A percentile compares a stretch with the other conserved stretches of the same genome.
phyloP scores from a whole-genome alignment of 148 eudicot genomes.

The Amaranthus palmeri region DNA sequence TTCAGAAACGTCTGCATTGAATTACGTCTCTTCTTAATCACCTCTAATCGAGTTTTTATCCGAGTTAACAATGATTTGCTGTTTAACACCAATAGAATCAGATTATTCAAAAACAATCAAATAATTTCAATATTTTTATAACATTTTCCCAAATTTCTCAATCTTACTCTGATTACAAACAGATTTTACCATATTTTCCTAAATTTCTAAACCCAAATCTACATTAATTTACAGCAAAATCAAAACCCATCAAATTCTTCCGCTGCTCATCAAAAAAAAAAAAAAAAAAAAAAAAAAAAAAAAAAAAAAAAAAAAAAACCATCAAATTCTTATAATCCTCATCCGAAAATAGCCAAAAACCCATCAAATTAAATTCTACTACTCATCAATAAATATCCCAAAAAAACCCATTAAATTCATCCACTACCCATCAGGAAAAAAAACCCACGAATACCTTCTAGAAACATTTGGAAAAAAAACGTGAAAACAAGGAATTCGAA shows the following conservation, averaged over 20 bases:
- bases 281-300: no score
- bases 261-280: no score
- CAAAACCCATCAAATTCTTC: neutral
- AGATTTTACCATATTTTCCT: no score
- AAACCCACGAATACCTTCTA: neutral
- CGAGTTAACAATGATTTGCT: constrained; percentile 69
- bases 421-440: neutral
- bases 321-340: no score
- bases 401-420: neutral
- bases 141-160: neutral
- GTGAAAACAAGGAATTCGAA: neutral
- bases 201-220: neutral
- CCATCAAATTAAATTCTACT: neutral
- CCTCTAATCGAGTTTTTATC: constrained; percentile 47
- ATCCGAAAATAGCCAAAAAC: neutral
- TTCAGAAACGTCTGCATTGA: constrained; percentile 75
- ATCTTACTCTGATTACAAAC: no score
- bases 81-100: constrained; percentile 3
- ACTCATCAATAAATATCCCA: neutral
- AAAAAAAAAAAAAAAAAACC: no score
- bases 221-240: neutral
- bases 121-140: neutral
- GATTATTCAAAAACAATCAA: neutral
- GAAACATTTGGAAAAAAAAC: neutral
- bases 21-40: constrained; percentile 60